Evolutionary conservation across 768 basidiomycete species (phyloP).

Genomic region (Pleurotus citrinopileatus): DNA sequence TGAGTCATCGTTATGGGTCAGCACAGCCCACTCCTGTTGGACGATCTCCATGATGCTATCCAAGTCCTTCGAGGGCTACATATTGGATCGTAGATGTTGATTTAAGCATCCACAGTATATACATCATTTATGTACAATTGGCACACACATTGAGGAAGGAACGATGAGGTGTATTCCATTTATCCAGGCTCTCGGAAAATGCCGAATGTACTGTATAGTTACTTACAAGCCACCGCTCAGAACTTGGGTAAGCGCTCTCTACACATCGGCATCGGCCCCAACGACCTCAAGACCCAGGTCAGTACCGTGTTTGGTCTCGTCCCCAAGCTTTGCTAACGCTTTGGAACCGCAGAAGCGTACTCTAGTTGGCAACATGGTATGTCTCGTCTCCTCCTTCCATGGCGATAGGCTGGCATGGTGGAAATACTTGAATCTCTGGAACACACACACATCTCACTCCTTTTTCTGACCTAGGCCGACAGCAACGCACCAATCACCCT

Average conservation of each 20-base stretch:
- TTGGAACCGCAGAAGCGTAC: slow-evolving; percentile 14
- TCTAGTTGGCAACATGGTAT: slow-evolving; percentile 12
- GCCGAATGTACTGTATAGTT: slow-evolving; percentile 45
- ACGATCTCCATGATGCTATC: too few species aligned
- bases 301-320: neutral
- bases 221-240: slow-evolving; percentile 29
- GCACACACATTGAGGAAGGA: too few species aligned
- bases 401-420: neutral
- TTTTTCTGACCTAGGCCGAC: too few species aligned
- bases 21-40: too few species aligned
- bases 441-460: slow-evolving; percentile 17
- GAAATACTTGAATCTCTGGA: slow-evolving; percentile 9
- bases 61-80: too few species aligned
- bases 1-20: slow-evolving; percentile 15
- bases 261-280: slow-evolving; percentile 32
- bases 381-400: slow-evolving; percentile 1
- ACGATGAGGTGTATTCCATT: too few species aligned
- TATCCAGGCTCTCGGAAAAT: slow-evolving; percentile 36
- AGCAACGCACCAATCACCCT: slow-evolving; percentile 85
- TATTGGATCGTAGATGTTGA: too few species aligned
- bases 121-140: too few species aligned
- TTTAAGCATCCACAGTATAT: too few species aligned
- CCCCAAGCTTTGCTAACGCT: neutral
- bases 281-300: slow-evolving; percentile 34
- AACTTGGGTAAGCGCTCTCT: slow-evolving; percentile 1